Percentiles rank a stretch among this genome's conserved stretches.
Conservation (phyloP, 768 basidiomycete species). For the Amanita jacksonii region DNA sequence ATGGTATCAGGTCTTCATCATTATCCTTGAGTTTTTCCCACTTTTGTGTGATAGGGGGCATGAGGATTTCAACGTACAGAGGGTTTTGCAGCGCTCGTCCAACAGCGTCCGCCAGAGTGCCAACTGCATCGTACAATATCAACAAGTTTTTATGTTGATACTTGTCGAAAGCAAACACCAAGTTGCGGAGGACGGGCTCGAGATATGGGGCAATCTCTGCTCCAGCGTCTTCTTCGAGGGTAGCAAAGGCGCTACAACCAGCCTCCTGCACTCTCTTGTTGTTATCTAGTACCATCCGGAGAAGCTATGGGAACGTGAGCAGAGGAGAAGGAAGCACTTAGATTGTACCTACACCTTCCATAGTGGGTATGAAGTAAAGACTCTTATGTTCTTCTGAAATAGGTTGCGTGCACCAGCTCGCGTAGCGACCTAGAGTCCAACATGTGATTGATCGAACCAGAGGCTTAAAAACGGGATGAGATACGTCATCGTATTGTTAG, state of each 20-base stretch:
- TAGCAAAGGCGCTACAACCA: slow-evolving; percentile 97
- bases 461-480: slow-evolving; percentile 42
- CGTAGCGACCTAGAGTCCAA: slow-evolving; percentile 98
- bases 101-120: slow-evolving; percentile 95
- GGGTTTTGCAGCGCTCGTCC: slow-evolving; percentile 81
- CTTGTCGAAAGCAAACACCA: slow-evolving; percentile 94
- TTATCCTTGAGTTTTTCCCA: slow-evolving; percentile 90
- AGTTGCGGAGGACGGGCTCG: slow-evolving; percentile 88
- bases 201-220: slow-evolving; percentile 84
- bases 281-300: slow-evolving; percentile 94
- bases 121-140: slow-evolving; percentile 97
- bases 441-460: slow-evolving; percentile 97
- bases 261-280: slow-evolving; percentile 99
- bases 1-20: slow-evolving; percentile 87
- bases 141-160: slow-evolving; percentile 99
- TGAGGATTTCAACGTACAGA: slow-evolving; percentile 84
- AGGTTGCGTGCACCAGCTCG: slow-evolving; percentile 91
- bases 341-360: slow-evolving; percentile 74
- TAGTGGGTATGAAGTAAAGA: slow-evolving; percentile 89
- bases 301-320: slow-evolving; percentile 46
- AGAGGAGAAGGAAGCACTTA: slow-evolving; percentile 3
- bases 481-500: slow-evolving; percentile 7
- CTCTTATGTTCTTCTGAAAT: slow-evolving; percentile 81
- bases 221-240: slow-evolving; percentile 96
- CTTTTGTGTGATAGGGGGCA: slow-evolving; percentile 86